phyloP scores from a whole-genome alignment of 495 filamentous ascomycete species.

The Talaromyces liani region DNA sequence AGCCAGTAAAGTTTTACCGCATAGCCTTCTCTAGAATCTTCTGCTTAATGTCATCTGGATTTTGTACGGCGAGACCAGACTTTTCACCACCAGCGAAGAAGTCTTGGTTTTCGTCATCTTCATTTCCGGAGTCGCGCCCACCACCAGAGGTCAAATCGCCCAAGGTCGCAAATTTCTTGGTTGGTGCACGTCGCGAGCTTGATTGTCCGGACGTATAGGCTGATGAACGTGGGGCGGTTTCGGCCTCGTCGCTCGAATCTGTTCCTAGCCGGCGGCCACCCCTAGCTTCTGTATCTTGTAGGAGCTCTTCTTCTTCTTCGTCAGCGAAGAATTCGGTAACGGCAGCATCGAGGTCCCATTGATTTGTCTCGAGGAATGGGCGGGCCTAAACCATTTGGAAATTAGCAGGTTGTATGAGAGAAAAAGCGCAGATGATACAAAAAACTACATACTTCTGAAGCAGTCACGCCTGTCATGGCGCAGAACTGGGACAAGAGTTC shows the following conservation, averaged over 20 bases:
- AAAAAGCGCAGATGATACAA: neutral
- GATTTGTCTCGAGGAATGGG: slow-evolving; percentile 56
- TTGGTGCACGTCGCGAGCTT: slow-evolving; percentile 19
- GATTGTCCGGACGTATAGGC: slow-evolving; percentile 25
- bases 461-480: slow-evolving; percentile 56
- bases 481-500: slow-evolving; percentile 66
- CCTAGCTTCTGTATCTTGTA: slow-evolving; percentile 27
- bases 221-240: slow-evolving; percentile 6
- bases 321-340: slow-evolving; percentile 63
- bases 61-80: slow-evolving; percentile 89
- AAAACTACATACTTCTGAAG: slow-evolving; percentile 50
- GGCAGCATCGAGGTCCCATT: slow-evolving; percentile 65
- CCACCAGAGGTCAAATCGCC: slow-evolving; percentile 37
- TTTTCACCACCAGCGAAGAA: slow-evolving; percentile 96
- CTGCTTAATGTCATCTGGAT: slow-evolving; percentile 66
- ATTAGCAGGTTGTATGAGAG: neutral
- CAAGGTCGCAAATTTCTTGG: slow-evolving; percentile 51
- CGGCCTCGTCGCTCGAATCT: slow-evolving; percentile 11
- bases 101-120: slow-evolving; percentile 61
- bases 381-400: slow-evolving; percentile 46
- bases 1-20: slow-evolving; percentile 44
- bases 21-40: slow-evolving; percentile 79
- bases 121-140: slow-evolving; percentile 55
- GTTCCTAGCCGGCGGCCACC: slow-evolving; percentile 26
- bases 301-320: slow-evolving; percentile 47